phyloP scores from a whole-genome alignment of 2,329 filamentous ascomycete species.

The Pseudopithomyces chartarum region DNA sequence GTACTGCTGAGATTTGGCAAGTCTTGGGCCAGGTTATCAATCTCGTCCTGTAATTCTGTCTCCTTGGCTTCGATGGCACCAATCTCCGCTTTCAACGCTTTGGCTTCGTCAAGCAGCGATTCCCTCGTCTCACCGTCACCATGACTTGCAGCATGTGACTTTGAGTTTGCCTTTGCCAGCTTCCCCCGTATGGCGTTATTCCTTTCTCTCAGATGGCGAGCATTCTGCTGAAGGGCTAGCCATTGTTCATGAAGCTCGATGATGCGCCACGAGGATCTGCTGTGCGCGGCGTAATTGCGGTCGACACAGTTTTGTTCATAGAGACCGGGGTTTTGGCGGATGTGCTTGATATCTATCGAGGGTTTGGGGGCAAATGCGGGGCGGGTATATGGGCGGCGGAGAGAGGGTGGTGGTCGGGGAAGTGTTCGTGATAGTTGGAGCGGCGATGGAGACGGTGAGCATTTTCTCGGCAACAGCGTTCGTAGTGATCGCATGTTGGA shows the following conservation, averaged over 20 bases:
- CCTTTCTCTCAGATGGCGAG: slow-evolving; percentile 66
- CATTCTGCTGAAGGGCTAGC: slow-evolving; percentile 60
- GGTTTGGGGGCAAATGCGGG: slow-evolving; percentile 79
- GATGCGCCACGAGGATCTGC: slow-evolving; percentile 59
- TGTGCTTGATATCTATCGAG: slow-evolving; percentile 82
- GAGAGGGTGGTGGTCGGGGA: slow-evolving; percentile 35
- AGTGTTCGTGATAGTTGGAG: slow-evolving; percentile 1
- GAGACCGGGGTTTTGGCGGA: slow-evolving; percentile 80
- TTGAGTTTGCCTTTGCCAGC: slow-evolving; percentile 49
- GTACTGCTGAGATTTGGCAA: slow-evolving; percentile 85
- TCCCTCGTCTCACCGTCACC: slow-evolving; percentile 50
- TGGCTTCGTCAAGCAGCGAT: slow-evolving; percentile 66
- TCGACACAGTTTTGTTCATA: slow-evolving; percentile 83
- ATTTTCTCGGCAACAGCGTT: slow-evolving; percentile 20
- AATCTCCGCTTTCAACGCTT: slow-evolving; percentile 67
- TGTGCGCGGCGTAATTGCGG: slow-evolving; percentile 74
- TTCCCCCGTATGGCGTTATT: slow-evolving; percentile 68
- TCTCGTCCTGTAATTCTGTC: slow-evolving; percentile 64
- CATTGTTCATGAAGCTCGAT: slow-evolving; percentile 54
- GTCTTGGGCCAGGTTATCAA: slow-evolving; percentile 74
- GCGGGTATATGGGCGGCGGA: slow-evolving; percentile 53
- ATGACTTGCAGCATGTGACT: slow-evolving; percentile 36
- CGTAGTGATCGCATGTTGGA: slow-evolving; percentile 29
- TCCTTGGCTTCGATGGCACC: slow-evolving; percentile 66
- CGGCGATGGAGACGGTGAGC: slow-evolving; percentile 15